Percentiles rank a stretch among this genome's conserved stretches.
phyloP scores from a whole-genome alignment of 441 rosid genomes.

The Gossypium aridum region DNA sequence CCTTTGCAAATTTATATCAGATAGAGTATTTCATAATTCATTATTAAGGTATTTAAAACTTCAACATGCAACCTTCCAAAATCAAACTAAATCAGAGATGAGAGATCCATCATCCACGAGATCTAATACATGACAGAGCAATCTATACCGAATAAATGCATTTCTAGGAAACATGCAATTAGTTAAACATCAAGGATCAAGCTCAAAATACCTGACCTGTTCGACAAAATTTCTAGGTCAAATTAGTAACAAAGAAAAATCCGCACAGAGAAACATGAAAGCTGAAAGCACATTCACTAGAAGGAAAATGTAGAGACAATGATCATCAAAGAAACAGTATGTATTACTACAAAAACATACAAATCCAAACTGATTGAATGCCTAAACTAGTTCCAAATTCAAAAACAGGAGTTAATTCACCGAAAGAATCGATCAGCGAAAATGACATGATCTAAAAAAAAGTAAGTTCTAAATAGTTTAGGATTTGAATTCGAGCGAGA shows the following conservation, averaged over 20 bases:
- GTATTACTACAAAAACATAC: not conserved
- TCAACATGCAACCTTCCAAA: not conserved
- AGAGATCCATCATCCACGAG: not conserved
- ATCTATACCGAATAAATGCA: not conserved
- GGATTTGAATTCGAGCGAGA: not conserved
- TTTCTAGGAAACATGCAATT: not conserved
- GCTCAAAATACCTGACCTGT: not conserved
- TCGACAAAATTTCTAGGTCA: not conserved
- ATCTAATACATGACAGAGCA: not conserved
- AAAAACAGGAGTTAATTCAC: not conserved
- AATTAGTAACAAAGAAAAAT: not conserved
- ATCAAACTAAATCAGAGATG: not conserved
- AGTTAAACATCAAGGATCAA: not conserved
- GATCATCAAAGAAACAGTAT: not conserved
- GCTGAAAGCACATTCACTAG: not conserved
- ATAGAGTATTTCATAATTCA: not conserved
- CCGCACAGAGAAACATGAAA: not conserved
- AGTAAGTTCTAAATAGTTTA: not conserved
- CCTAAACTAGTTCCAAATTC: not conserved
- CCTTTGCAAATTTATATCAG: not conserved
- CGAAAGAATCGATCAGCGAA: not conserved
- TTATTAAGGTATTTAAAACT: not conserved
- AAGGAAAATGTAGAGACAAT: not conserved
- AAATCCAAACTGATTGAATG: not conserved
- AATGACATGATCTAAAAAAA: not conserved